phyloP scores from a whole-genome alignment of 2,329 filamentous ascomycete species.

The Cladophialophora psammophila region DNA sequence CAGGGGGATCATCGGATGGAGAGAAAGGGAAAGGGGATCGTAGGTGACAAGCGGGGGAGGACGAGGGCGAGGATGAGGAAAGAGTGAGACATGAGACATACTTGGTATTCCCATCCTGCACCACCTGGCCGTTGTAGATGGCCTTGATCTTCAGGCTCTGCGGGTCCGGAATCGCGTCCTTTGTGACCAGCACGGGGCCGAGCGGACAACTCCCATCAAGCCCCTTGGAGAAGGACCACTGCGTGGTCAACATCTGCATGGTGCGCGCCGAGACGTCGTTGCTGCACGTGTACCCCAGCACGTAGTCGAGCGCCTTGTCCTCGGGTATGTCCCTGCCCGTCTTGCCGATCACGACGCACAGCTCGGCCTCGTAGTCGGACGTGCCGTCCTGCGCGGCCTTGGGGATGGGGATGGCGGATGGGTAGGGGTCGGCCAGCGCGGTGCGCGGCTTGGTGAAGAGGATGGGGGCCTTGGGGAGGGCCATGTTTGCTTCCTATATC shows the following conservation, averaged over 20 bases:
- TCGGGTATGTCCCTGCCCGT: conserved; percentile 49
- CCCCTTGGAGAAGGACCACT: conserved; percentile 53
- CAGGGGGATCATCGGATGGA: no score
- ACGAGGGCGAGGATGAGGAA: background rate
- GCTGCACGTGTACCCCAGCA: conserved; percentile 50
- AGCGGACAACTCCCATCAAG: conserved; percentile 54
- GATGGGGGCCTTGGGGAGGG: conserved; percentile 48
- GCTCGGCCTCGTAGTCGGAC: conserved; percentile 53
- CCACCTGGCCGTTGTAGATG: conserved; percentile 37
- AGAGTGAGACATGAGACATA: conserved; percentile 19
- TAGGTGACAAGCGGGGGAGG: no score
- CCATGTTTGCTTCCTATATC: conserved; percentile 48
- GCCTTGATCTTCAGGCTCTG: conserved; percentile 50
- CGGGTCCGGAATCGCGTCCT: conserved; percentile 49
- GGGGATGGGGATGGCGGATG: conserved; percentile 43
- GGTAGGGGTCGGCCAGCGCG: conserved; percentile 45
- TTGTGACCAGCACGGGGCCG: conserved; percentile 43
- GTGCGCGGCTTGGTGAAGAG: conserved; percentile 52
- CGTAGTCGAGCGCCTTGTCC: conserved; percentile 49
- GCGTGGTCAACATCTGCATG: conserved; percentile 48
- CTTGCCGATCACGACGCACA: conserved; percentile 50
- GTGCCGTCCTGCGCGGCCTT: conserved; percentile 49
- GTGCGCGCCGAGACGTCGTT: conserved; percentile 53
- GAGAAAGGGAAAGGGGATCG: no score
- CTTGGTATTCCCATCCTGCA: conserved; percentile 39